Evolutionary conservation across 2,329 filamentous ascomycete genomes (phyloP).

Genomic region (Balansia obtecta): DNA sequence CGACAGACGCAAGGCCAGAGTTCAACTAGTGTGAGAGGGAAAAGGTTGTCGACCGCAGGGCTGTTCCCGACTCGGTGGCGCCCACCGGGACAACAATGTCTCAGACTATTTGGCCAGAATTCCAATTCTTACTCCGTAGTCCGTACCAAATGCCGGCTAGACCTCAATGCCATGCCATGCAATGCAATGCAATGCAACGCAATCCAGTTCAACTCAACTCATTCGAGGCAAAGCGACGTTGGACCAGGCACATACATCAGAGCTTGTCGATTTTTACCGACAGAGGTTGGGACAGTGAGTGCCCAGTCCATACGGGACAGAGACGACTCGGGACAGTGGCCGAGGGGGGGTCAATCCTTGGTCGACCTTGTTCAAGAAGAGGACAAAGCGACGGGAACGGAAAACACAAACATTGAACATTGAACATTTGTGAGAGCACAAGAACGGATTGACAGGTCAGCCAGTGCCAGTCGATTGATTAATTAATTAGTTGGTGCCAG

Average conservation of each 20-base stretch:
- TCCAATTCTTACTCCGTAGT: background rate
- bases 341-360: background rate
- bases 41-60: background rate
- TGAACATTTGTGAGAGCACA: too few relatives aligned
- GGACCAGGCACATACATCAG: conserved; percentile 1
- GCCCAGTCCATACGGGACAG: conserved; percentile 1
- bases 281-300: background rate
- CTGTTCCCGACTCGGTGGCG: background rate
- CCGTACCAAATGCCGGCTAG: too few relatives aligned
- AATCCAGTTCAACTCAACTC: background rate
- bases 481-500: too few relatives aligned
- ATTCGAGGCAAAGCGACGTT: background rate
- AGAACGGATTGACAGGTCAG: too few relatives aligned
- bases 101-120: conserved; percentile 1
- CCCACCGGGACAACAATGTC: conserved; percentile 1
- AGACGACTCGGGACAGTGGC: background rate
- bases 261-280: background rate
- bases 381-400: background rate
- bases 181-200: too few relatives aligned
- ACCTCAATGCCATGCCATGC: too few relatives aligned
- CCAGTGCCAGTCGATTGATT: too few relatives aligned
- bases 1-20: background rate
- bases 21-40: background rate
- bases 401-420: background rate
- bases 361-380: background rate